Conservation (phyloP, 768 basidiomycete genomes). For the Suillus occidentalis region DNA sequence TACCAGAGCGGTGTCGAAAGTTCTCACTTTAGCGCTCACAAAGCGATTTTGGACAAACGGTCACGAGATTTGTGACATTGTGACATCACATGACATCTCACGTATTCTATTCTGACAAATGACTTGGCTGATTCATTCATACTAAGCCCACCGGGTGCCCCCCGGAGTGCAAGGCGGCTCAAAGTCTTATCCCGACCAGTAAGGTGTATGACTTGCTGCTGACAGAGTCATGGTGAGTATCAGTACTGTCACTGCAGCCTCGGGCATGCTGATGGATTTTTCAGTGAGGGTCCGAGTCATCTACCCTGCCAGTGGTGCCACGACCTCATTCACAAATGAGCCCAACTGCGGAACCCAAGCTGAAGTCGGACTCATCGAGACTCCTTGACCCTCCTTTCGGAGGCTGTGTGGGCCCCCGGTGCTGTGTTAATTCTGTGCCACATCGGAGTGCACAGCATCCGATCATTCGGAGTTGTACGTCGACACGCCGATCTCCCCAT, state of each 20-base stretch:
- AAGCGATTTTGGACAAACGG: neutral
- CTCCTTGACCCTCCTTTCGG: no score
- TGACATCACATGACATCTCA: neutral
- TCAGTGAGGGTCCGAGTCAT: no score
- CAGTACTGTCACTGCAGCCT: neutral
- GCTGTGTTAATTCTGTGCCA: no score
- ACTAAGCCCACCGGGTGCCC: no score
- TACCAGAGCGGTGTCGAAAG: neutral
- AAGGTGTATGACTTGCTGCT: neutral
- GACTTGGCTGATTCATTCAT: neutral
- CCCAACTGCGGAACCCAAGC: no score
- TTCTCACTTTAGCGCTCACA: neutral
- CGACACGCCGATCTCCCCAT: neutral
- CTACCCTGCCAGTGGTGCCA: no score
- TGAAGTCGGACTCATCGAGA: no score
- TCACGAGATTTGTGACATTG: neutral
- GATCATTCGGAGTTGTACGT: no score
- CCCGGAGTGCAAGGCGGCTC: neutral
- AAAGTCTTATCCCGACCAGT: neutral
- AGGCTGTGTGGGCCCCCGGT: no score
- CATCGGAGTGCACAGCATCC: no score
- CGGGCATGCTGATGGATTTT: neutral
- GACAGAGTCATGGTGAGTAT: neutral
- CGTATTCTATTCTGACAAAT: neutral
- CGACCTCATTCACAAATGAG: no score